Percentiles rank a stretch among this genome's conserved stretches.
phyloP scores from a whole-genome alignment of 2,329 filamentous ascomycete species.

The Stagonosporopsis tanaceti region DNA sequence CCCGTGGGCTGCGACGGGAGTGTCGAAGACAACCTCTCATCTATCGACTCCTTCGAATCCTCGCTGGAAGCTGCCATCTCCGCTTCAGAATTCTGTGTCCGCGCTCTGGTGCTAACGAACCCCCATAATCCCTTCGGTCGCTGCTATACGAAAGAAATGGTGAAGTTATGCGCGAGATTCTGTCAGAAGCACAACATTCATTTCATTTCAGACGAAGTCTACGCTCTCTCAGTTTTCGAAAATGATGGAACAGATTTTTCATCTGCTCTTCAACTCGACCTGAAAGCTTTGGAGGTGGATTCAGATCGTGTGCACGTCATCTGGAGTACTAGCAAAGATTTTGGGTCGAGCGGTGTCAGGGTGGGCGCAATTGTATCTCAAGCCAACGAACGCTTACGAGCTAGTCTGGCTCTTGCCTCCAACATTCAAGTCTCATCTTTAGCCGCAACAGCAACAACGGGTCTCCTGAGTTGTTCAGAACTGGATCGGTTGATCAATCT shows the following conservation, averaged over 20 bases:
- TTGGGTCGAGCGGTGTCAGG: background rate
- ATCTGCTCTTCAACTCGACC: background rate
- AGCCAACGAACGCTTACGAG: background rate
- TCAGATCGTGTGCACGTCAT: background rate
- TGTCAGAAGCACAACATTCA: background rate
- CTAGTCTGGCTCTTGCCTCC: background rate
- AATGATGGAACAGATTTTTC: background rate
- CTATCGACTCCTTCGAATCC: no score
- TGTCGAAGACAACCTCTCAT: background rate
- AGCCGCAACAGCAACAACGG: no score
- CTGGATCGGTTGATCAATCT: no score
- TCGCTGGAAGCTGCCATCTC: no score
- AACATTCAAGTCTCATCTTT: background rate
- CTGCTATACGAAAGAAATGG: background rate
- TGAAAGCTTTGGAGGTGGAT: background rate
- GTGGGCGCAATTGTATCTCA: background rate
- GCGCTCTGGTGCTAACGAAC: background rate
- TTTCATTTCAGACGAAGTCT: background rate
- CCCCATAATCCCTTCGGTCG: background rate
- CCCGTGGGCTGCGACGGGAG: no score
- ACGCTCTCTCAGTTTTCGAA: background rate
- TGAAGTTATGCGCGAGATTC: background rate
- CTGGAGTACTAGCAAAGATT: background rate
- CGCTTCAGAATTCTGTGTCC: background rate
- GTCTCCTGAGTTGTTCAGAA: no score